Evolutionary conservation across 441 rosid genomes (phyloP).

Genomic region (Pelargonium fulgidum): DNA sequence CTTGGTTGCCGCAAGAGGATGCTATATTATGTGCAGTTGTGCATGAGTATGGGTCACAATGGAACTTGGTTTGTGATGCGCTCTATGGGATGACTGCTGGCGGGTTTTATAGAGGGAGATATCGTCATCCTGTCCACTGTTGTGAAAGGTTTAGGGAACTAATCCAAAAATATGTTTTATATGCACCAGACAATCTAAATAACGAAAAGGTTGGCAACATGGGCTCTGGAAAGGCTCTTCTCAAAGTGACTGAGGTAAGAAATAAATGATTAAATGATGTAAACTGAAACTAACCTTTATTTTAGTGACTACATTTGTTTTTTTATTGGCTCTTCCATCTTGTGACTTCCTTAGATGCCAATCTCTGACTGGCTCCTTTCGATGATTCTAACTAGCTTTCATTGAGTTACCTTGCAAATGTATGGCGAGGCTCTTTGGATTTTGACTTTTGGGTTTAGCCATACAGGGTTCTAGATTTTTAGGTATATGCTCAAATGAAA

Average conservation of each 20-base stretch:
- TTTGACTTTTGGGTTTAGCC: neutral
- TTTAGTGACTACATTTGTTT: neutral
- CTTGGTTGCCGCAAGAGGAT: constrained; percentile 96
- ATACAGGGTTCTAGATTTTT: neutral
- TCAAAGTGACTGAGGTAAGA: constrained; percentile 91
- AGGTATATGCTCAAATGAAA: neutral
- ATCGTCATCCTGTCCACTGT: constrained; percentile 89
- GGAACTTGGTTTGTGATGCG: constrained; percentile 79
- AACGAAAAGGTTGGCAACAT: constrained; percentile 56
- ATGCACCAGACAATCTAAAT: constrained; percentile 52
- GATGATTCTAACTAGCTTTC: neutral
- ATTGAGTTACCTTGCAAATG: neutral
- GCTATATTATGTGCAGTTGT: constrained; percentile 96
- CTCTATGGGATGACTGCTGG: constrained; percentile 95
- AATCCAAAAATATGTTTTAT: constrained; percentile 63
- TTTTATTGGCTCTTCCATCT: neutral
- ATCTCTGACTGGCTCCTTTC: neutral
- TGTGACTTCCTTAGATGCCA: neutral
- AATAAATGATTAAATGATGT: neutral
- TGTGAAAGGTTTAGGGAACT: constrained; percentile 95
- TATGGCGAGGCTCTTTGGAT: neutral
- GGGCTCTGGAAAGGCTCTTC: constrained; percentile 88
- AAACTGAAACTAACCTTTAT: neutral
- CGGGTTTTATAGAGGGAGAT: constrained; percentile 86
- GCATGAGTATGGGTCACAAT: constrained; percentile 92